A percentile compares a stretch with the other conserved stretches of the same genome.
These are phyloP conservation scores for Fistulinella staudtii DNA, from an alignment of 1,284 basidiomycete species.

Conservation along the genomic window DNA sequence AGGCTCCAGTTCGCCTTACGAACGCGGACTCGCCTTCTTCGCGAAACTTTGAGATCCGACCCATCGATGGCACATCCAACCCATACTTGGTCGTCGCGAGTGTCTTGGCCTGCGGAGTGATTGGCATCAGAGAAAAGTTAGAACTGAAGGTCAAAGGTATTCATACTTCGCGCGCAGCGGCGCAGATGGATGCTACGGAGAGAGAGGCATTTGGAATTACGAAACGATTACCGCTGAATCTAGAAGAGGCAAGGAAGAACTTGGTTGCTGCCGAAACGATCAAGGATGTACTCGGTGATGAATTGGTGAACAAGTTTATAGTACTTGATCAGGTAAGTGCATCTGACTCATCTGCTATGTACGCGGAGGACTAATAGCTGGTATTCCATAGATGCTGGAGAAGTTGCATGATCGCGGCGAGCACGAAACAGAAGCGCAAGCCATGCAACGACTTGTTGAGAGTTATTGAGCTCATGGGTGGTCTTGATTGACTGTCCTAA, in stretches of 20 bases:
- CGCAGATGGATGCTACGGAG: constrained; percentile 18
- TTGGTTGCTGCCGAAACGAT: constrained; percentile 18
- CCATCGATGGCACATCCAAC: constrained; percentile 55
- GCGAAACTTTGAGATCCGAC: constrained; percentile 57
- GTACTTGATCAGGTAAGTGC: constrained; percentile 20
- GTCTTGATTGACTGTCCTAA: too few species aligned
- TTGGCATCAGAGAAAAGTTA: constrained; percentile 28
- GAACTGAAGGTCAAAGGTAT: constrained; percentile 15
- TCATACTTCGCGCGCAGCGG: constrained; percentile 2
- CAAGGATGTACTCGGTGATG: constrained; percentile 17
- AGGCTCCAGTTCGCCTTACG: constrained; percentile 58
- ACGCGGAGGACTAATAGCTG: background rate
- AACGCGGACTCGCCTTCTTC: constrained; percentile 34
- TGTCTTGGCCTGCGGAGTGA: constrained; percentile 35
- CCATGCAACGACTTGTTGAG: constrained; percentile 14
- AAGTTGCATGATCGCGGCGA: constrained; percentile 11
- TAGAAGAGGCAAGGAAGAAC: constrained; percentile 20
- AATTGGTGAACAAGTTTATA: constrained; percentile 21
- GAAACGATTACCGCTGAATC: constrained; percentile 22
- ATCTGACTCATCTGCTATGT: background rate
- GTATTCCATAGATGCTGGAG: constrained; percentile 14
- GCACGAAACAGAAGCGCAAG: background rate
- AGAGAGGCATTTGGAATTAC: constrained; percentile 18
- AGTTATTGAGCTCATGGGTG: constrained; percentile 16
- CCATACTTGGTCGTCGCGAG: constrained; percentile 41